phyloP scores from a whole-genome alignment of 225 moss, liverwort and hornwort species.

The Bryum argenteum region DNA sequence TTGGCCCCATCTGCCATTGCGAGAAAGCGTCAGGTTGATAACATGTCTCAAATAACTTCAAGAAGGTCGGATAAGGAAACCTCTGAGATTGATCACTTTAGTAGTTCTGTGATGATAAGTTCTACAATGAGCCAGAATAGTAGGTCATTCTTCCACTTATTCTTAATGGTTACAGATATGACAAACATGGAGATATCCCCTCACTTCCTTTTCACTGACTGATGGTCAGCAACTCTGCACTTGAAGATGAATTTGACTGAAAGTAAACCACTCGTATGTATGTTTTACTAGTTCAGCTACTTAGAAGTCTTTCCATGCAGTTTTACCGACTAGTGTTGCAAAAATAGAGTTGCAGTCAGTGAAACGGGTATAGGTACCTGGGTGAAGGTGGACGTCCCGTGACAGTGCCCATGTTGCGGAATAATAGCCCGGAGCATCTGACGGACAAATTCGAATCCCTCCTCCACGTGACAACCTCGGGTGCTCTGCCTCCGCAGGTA shows the following conservation, averaged over 20 bases:
- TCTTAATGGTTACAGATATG: neutral
- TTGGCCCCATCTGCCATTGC: neutral
- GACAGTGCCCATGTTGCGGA: conserved; percentile 42
- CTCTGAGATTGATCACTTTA: neutral
- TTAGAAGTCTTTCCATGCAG: neutral
- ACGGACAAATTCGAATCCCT: conserved; percentile 45
- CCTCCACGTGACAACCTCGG: conserved; percentile 26
- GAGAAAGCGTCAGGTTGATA: neutral
- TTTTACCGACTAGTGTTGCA: conserved; percentile 15
- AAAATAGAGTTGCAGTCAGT: conserved; percentile 22
- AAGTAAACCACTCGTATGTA: neutral
- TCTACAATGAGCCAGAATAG: neutral
- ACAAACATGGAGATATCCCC: neutral
- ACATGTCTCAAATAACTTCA: neutral
- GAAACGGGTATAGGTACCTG: conserved; percentile 21
- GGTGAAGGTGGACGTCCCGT: conserved; percentile 54
- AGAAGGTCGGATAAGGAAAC: neutral
- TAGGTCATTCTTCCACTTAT: neutral
- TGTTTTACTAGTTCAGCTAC: neutral
- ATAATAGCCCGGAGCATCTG: conserved; percentile 29
- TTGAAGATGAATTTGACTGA: neutral
- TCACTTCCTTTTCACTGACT: too few relatives aligned
- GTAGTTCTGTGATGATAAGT: neutral
- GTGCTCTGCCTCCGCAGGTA: conserved; percentile 27
- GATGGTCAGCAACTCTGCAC: neutral